These are phyloP conservation scores for Coniosporium apollinis DNA, from an alignment of 495 filamentous ascomycete species.

Conservation along the genomic window DNA sequence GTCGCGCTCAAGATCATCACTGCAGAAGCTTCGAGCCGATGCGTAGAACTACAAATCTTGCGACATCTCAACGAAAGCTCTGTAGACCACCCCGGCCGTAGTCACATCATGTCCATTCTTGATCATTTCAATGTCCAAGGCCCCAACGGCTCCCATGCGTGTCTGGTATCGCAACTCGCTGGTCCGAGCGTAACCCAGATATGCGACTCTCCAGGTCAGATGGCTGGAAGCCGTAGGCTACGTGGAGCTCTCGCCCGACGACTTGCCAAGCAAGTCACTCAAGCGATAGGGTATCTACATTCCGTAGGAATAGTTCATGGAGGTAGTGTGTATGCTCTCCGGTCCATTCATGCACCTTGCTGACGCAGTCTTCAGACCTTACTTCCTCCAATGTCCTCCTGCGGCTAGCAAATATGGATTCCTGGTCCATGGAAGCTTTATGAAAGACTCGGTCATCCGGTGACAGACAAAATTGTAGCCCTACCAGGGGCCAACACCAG, in stretches of 20 bases:
- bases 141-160: constrained; percentile 23
- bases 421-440: constrained; percentile 4
- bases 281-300: constrained; percentile 19
- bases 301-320: constrained; percentile 17
- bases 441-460: constrained; percentile 9
- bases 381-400: constrained; percentile 13
- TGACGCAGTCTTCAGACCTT: constrained; percentile 1
- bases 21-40: constrained; percentile 13
- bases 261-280: constrained; percentile 8
- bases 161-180: constrained; percentile 19
- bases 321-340: neutral
- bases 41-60: neutral
- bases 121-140: constrained; percentile 20
- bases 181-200: constrained; percentile 16
- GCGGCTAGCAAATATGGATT: constrained; percentile 5
- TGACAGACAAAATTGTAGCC: constrained; percentile 7
- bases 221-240: constrained; percentile 1
- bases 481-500: constrained; percentile 4
- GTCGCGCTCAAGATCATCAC: constrained; percentile 23
- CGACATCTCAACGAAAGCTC: constrained; percentile 9
- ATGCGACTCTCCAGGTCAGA: constrained; percentile 1
- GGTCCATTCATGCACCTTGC: neutral
- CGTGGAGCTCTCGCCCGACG: constrained; percentile 2
- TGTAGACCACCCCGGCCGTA: constrained; percentile 8
- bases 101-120: constrained; percentile 10